Base-by-base conservation (phyloP, 2,329 filamentous ascomycete genomes). In the Atkinsonella hypoxylon region DNA sequence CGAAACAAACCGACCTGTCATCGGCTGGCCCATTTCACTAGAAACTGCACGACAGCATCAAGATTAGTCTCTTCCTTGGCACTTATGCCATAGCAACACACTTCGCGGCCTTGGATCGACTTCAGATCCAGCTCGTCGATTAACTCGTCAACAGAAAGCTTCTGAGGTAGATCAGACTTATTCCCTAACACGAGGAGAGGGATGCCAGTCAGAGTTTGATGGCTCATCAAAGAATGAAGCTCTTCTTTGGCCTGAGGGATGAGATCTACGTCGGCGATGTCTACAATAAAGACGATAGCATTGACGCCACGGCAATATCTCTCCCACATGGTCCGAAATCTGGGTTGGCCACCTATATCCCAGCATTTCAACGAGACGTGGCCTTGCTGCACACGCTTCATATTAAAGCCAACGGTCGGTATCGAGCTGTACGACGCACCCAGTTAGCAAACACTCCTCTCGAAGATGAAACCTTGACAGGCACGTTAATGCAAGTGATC, bases 281-380 rank as follows among this genome's bases (percentile, higher is more conserved):
- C 93, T 63, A 97, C 90, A 66, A 98, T 95, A 71, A 96, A 98
- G 58, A 98, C 87, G 60, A 98, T 96, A 59, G 91, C 91, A 71
- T 95, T 95, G 59, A 97, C 93, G 48, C 89, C 93, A 56, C 90
- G 88, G 71, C 93, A 97, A 69, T 98, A 98, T 64, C 93, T 79
- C 75, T 98, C 93, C 93, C 93, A 98, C 93, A 98, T 98, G 59
- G 88, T 87, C 63, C 93, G 87, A 73, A 97, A 98, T 58, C 91
- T 82, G 60, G 93, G 91, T 71, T 98, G 93, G 49, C 93, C 93
- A 60, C 93, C 93, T 57, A 98, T 82, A 73, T 98, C 93, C 93
- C 93, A 98, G 71, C 93, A 98, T 72, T 97, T 97, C 63, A 98
- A 77, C 61, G 93, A 95, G 67, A 98, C 93, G 79, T 97, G 91